Evolutionary conservation across 345 rosid genomes (phyloP).

Genomic region (Ceriops zippeliana): DNA sequence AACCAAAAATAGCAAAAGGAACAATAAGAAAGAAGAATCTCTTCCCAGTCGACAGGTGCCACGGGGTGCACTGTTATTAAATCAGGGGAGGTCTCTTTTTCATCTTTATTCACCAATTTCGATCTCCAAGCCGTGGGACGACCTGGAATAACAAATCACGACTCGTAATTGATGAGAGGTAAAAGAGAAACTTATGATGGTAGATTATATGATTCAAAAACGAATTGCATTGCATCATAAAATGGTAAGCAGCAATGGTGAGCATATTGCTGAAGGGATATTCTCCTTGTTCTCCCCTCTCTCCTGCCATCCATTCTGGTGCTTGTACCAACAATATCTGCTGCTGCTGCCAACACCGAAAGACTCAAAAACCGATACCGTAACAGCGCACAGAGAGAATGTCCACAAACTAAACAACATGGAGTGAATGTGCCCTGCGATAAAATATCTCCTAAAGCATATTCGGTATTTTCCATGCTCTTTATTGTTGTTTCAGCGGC

Average conservation of each 20-base stretch:
- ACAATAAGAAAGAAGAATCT: neutral
- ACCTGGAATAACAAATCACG: constrained; percentile 22
- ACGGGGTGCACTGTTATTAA: constrained; percentile 5
- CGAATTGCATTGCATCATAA: no score
- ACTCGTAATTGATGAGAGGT: no score
- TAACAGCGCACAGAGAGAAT: neutral
- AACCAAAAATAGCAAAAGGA: neutral
- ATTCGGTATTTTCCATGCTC: constrained; percentile 1
- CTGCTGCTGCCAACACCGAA: neutral
- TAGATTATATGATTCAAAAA: no score
- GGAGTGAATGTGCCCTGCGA: neutral
- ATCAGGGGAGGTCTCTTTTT: constrained; percentile 11
- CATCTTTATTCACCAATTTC: constrained; percentile 18
- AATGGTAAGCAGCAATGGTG: neutral
- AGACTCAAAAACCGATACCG: neutral
- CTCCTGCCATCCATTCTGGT: constrained; percentile 18
- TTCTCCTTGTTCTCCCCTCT: constrained; percentile 29
- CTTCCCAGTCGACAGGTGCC: constrained; percentile 13
- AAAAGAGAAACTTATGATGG: no score
- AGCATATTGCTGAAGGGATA: constrained; percentile 16
- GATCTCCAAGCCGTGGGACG: constrained; percentile 29
- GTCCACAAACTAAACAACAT: neutral
- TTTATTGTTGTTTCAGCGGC: neutral
- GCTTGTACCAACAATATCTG: constrained; percentile 8
- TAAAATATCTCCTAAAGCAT: constrained; percentile 21